phyloP scores from a whole-genome alignment of 2,329 filamentous ascomycete species.

The Aspergillus nomiae region DNA sequence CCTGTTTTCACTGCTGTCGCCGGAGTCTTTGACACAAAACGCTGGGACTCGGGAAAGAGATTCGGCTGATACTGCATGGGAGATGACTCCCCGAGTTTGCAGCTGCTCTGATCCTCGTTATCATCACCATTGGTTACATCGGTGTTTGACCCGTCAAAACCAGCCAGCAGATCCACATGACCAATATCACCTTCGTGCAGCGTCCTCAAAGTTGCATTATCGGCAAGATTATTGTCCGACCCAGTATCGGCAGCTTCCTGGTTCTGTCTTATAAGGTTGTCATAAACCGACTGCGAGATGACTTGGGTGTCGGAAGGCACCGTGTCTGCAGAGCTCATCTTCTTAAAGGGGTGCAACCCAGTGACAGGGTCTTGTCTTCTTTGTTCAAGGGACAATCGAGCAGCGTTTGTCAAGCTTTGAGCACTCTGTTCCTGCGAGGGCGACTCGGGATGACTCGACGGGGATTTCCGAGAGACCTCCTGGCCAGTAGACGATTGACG shows the following conservation, averaged over 20 bases:
- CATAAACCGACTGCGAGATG: conserved; percentile 48
- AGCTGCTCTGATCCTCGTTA: conserved; percentile 40
- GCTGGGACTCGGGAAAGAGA: conserved; percentile 50
- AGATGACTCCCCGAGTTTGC: conserved; percentile 38
- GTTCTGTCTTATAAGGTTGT: conserved; percentile 42
- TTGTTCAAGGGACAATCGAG: conserved; percentile 16
- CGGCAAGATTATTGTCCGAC: conserved; percentile 25
- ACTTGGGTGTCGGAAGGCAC: conserved; percentile 46
- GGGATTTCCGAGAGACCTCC: conserved; percentile 12
- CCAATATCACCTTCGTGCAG: conserved; percentile 45
- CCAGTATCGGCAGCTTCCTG: conserved; percentile 30
- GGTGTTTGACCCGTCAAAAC: conserved; percentile 33
- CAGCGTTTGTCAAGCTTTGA: conserved; percentile 15
- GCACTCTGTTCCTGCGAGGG: conserved; percentile 23
- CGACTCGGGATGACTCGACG: conserved; percentile 13
- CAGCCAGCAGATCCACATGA: conserved; percentile 46
- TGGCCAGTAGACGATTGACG: conserved; percentile 10
- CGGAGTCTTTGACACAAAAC: conserved; percentile 47
- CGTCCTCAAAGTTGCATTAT: conserved; percentile 40
- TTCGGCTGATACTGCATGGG: conserved; percentile 40
- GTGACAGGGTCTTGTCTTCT: conserved; percentile 15
- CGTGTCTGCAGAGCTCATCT: conserved; percentile 39
- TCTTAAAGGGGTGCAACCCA: conserved; percentile 22
- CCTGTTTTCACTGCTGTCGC: conserved; percentile 39
- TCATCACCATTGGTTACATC: conserved; percentile 51